Base-by-base conservation (phyloP, 495 filamentous ascomycete species). In the Delitschia confertaspora region DNA sequence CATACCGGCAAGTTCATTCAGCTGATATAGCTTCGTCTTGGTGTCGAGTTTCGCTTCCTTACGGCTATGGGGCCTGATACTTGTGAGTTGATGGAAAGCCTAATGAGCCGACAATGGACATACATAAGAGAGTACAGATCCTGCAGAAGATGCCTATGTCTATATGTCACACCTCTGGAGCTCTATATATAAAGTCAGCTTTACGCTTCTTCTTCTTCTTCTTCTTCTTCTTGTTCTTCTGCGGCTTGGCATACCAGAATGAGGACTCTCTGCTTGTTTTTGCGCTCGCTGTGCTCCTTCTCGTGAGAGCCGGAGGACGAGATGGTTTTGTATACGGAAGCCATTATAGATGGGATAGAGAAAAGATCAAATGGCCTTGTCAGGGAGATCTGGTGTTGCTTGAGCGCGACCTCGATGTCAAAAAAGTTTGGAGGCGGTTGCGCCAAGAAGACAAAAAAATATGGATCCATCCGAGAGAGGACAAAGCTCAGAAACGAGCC, bases 41-140 rank as follows among this genome's bases (percentile, higher is more conserved):
- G 88, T 91, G 56, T 96, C 89, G 38, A 95, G 78, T 64, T 99
- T 99, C 45, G 82, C 88, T 62, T 99, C 91, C 67, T 93, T 93
- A 56, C 87, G 76, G 26, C 78, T 78, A 57, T 99, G 91, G 0
- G 91, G 91, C 49, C 49, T 53, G 36, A 4, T 7, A 17, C 9
- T 23, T 14, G 23, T 46, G 20, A 45, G 42, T 16, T 31, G 26
- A 30, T 23, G 30, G 3, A 17, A 3, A 5, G 13, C 4, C 8
- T 11, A 9, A 3, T 16, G 8, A 10, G 11, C 19, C 19, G 0
- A 1, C 5, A 24, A 11, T 1, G 10, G 14, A 33, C 49, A 16
- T 21, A 53, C 36, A 99, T 78, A 52, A 99, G 80, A 18, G 79
- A 71, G 34, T 88, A 77, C 13, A 99, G 72, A 61, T 99, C 93